These are phyloP conservation scores for Colletotrichum sp. DNA, from an alignment of 2,329 filamentous ascomycete species.

Conservation along the genomic window DNA sequence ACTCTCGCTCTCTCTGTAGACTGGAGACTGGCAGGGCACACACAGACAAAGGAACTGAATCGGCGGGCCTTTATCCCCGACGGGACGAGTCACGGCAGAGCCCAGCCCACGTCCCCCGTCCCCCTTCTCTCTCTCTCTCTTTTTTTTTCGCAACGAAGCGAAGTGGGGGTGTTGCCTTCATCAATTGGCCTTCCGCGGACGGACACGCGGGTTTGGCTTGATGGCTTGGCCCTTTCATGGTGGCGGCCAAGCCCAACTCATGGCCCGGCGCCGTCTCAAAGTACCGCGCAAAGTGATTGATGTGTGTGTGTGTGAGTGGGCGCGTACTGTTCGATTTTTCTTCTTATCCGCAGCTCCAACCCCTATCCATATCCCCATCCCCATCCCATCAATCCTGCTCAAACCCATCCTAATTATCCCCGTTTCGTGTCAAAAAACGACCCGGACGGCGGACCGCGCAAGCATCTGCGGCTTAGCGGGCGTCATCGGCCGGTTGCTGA, in stretches of 20 bases:
- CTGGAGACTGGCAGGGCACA: background rate
- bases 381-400: background rate
- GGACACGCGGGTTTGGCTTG: background rate
- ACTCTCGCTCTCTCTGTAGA: background rate
- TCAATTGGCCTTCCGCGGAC: background rate
- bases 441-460: background rate
- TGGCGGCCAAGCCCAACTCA: background rate
- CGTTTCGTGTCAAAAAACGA: background rate
- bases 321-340: background rate
- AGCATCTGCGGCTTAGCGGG: constrained; percentile 8
- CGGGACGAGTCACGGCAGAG: background rate
- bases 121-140: background rate
- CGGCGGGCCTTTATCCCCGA: background rate
- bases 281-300: background rate
- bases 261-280: background rate
- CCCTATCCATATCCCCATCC: background rate
- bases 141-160: background rate
- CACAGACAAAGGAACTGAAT: background rate
- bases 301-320: background rate
- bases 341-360: background rate
- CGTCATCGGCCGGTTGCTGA: background rate
- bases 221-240: background rate
- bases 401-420: background rate
- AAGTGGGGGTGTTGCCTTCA: background rate
- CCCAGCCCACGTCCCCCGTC: background rate